Evolutionary conservation across 768 basidiomycete genomes (phyloP), one percentile per base, ranked within the genome.

Genomic region (Trametes elegans): DNA sequence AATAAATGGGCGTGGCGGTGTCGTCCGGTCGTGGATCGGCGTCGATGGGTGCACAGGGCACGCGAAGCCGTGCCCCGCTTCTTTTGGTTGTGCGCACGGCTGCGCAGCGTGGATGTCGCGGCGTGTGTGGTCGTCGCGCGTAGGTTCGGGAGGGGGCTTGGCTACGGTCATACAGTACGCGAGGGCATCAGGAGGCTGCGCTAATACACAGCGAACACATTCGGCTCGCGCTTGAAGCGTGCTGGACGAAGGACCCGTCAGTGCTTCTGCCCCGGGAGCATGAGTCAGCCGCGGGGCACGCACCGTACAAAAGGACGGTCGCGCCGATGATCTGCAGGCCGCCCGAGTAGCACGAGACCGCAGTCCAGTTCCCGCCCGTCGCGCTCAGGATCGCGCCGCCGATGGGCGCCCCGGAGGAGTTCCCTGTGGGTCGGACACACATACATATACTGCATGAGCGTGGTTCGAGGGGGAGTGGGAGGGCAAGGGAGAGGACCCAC

Each of bases 321-420:
- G 61, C 64, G 14, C 59, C 64, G 13, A 57, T 26, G 23, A 65
- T 57, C 49, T 62, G 64, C 28, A 62, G 60, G 7, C 46, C 48
- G 40, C 64, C 64, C 6, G 64, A 65, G 42, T 62, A 65, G n/a
- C 56, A 41, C 28, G 60, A 56, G 2, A 65, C 64, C 10, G 59
- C 58, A 21, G 54, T 53, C 64, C 64, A 65, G 53, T 55, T 62
- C 18, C 44, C 47, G 21, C 58, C 56, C 10, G 60, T 59, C 9
- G 46, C 59, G 14, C n/a, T 49, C 13, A 58, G 39, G 29, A 65
- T 65, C 2, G 64, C 61, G n/a, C 64, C 64, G 6, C 61, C 56
- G 11, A 65, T 28, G 6, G 64, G 58, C 9, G 64, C 61, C 3
- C 64, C 64, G 1, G 61, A 46, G 4, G 55, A 32, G 47, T 64